Conservation (phyloP, 2,329 filamentous ascomycete species). For the Acrocalymma vagum region DNA sequence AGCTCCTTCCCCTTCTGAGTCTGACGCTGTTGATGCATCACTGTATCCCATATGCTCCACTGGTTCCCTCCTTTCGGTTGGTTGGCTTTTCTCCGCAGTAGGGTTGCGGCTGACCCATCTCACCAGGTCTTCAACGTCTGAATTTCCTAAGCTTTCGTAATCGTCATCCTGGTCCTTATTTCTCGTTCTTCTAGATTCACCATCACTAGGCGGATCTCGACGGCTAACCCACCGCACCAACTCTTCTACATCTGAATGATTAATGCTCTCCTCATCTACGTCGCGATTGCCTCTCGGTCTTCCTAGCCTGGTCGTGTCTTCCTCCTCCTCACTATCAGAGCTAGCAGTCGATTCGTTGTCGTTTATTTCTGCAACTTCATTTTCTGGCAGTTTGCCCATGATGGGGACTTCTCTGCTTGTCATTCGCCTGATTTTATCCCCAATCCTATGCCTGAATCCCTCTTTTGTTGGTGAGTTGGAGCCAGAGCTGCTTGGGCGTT, state of each 20-base stretch:
- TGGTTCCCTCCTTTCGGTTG: not conserved
- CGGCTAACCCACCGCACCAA: slow-evolving; percentile 44
- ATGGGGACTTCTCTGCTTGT: slow-evolving; percentile 36
- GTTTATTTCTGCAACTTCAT: slow-evolving; percentile 16
- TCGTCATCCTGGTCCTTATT: slow-evolving; percentile 29
- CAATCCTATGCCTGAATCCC: slow-evolving; percentile 32
- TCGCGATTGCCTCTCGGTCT: slow-evolving; percentile 7
- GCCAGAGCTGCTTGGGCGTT: too few species aligned
- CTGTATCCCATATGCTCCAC: slow-evolving; percentile 23
- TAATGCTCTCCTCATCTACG: slow-evolving; percentile 31
- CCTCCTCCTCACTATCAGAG: slow-evolving; percentile 28
- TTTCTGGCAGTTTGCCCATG: slow-evolving; percentile 34
- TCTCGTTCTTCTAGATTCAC: slow-evolving; percentile 23
- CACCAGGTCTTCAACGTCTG: slow-evolving; percentile 43
- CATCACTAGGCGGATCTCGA: slow-evolving; percentile 36
- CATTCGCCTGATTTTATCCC: slow-evolving; percentile 33
- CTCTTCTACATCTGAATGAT: slow-evolving; percentile 43
- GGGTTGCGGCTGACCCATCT: slow-evolving; percentile 32
- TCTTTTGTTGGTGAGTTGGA: slow-evolving; percentile 21
- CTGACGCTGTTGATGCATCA: slow-evolving; percentile 39
- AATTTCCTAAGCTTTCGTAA: slow-evolving; percentile 37
- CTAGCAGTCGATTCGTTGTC: slow-evolving; percentile 34
- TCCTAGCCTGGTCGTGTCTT: slow-evolving; percentile 6
- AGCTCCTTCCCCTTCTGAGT: slow-evolving; percentile 27
- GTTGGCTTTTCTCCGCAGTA: slow-evolving; percentile 2